Evolutionary conservation across 495 filamentous ascomycete species (phyloP), one percentile per base, ranked within the genome.

Genomic region (Extremus antarcticus): DNA sequence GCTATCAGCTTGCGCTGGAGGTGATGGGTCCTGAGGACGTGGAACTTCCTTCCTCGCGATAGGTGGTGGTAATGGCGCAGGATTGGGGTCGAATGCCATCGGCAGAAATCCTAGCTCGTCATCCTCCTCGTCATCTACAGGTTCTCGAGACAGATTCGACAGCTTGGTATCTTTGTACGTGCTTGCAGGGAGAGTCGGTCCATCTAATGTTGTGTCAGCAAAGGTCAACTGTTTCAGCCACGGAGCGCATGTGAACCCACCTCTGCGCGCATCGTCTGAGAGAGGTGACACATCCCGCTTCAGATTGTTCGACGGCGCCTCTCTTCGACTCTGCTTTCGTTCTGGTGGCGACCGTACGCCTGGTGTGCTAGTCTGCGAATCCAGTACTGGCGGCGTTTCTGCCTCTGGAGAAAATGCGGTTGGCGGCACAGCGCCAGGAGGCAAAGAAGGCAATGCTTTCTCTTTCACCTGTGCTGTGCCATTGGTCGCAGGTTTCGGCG

Each of bases 381-480:
- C 87, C 22, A 73, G 74, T n/a, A n/a, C n/a, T 0, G 70, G 64
- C 8, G 83, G 78, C 35, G 86, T 84, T 23, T 87, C 85, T n/a
- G 77, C 71, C 25, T 87, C 80, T 19, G 77, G 78, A 2, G 79
- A 71, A 56, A 83, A 85, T 1, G 76, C 71, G 52, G 71, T 76
- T 50, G 75, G 73, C 43, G 80, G 75, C 21, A 84, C 75, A 21
- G 81, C 84, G 65, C 76, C 85, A 8, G 87, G 88, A 35, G 92
- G 92, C 38, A 97, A 74, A 46, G 92, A 92, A 7, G 92, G 92
- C 11, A 98, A 77, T 10, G 90, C 94, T 63, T 99, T 99, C 69
- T 99, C 91, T 48, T 90, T 81, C 70, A 86, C 79, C 17, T 81
- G 75, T 3, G 79, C 75, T 45, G 76, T 63, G 52, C 80, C 77